Evolutionary conservation across 148 eudicot species (phyloP).

Genomic region (Arctostaphylos glauca): DNA sequence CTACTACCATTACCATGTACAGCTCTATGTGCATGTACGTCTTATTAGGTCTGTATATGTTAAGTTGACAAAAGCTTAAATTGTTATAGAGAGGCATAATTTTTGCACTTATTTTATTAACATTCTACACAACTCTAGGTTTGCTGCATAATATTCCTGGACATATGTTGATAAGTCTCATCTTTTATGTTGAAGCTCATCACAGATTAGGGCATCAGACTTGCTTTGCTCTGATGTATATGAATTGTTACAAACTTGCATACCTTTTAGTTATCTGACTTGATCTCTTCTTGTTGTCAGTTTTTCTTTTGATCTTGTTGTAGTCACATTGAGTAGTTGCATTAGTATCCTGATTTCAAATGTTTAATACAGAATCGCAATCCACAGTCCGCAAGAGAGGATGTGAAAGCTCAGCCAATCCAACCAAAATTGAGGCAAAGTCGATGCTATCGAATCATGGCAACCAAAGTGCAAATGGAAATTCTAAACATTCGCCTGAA

Average conservation of each 20-base stretch:
- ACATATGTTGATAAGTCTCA: not conserved
- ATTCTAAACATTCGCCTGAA: not conserved
- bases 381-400: slow-evolving; percentile 1
- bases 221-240: slow-evolving; percentile 1
- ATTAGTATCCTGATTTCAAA: not conserved
- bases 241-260: not conserved
- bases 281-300: not conserved
- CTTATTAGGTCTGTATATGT: not conserved
- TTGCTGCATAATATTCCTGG: not conserved
- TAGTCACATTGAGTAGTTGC: not conserved
- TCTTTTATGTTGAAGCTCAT: not conserved
- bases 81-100: too few relatives aligned
- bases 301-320: too few relatives aligned
- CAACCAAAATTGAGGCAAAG: slow-evolving; percentile 13
- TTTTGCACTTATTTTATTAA: not conserved
- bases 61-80: not conserved
- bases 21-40: not conserved
- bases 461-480: not conserved
- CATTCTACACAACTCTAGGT: not conserved
- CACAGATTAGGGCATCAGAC: not conserved
- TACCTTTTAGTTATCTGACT: not conserved
- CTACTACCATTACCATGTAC: not conserved
- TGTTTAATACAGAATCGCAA: slow-evolving; percentile 17
- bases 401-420: slow-evolving; percentile 10
- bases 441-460: not conserved